Conservation (phyloP, 2,329 filamentous ascomycete species). For the Rasamsonia emersonii region DNA sequence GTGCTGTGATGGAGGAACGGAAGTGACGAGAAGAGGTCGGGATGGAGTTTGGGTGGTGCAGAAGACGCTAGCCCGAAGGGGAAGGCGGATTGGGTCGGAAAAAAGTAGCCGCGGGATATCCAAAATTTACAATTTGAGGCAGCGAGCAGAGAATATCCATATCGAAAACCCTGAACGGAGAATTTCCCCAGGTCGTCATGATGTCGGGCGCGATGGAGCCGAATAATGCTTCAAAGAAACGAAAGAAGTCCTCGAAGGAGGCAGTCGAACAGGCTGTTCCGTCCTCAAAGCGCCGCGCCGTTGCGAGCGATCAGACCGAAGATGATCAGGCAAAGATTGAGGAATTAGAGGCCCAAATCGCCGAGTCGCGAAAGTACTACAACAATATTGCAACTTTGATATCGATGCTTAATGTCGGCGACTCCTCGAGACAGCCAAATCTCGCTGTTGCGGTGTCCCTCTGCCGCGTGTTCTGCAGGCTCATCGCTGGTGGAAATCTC, state of each 20-base stretch:
- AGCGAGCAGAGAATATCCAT: neutral
- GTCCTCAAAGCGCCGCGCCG: slow-evolving; percentile 39
- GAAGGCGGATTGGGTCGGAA: slow-evolving; percentile 14
- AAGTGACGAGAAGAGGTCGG: slow-evolving; percentile 33
- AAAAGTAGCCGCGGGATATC: slow-evolving; percentile 3
- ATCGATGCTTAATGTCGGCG: slow-evolving; percentile 45
- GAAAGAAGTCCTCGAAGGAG: slow-evolving; percentile 28
- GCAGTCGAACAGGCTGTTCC: slow-evolving; percentile 11
- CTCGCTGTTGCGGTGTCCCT: slow-evolving; percentile 69
- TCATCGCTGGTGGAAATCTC: slow-evolving; percentile 67
- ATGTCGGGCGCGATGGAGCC: slow-evolving; percentile 22
- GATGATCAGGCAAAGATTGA: slow-evolving; percentile 60
- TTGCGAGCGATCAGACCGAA: slow-evolving; percentile 39
- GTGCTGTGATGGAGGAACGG: slow-evolving; percentile 32
- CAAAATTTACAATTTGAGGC: slow-evolving; percentile 1
- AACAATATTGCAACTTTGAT: slow-evolving; percentile 77
- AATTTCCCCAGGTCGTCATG: slow-evolving; percentile 29
- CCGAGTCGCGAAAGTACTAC: slow-evolving; percentile 82
- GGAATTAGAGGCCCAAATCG: slow-evolving; percentile 67
- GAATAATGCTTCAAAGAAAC: slow-evolving; percentile 27
- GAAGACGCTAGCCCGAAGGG: slow-evolving; percentile 26
- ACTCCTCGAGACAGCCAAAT: slow-evolving; percentile 46
- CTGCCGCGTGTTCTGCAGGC: slow-evolving; percentile 74
- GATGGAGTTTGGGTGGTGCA: slow-evolving; percentile 28
- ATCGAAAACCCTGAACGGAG: slow-evolving; percentile 36